Conservation (phyloP, 495 filamentous ascomycete species). For the Trichoderma virens region DNA sequence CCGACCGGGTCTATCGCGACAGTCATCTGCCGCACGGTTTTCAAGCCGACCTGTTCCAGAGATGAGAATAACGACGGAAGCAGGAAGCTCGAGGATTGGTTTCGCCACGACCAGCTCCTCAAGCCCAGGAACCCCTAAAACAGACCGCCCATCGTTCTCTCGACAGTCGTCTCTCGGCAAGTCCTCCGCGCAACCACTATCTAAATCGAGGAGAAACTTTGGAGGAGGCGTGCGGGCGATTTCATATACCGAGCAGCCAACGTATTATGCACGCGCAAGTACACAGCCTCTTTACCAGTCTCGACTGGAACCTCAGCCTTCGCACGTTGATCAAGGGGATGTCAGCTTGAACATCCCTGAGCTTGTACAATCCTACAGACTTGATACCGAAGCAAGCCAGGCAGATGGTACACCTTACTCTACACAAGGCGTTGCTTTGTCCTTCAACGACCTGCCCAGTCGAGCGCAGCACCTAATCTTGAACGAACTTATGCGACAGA, state of each 20-base stretch:
- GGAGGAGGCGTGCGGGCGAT: constrained; percentile 55
- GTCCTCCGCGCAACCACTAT: constrained; percentile 57
- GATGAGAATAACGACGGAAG: constrained; percentile 56
- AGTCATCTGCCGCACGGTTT: constrained; percentile 51
- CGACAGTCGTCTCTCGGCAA: constrained; percentile 41
- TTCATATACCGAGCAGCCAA: constrained; percentile 49
- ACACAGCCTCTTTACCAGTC: background rate
- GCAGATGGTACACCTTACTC: constrained; percentile 50
- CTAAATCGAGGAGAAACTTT: constrained; percentile 49
- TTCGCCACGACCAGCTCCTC: constrained; percentile 48
- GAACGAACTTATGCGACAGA: constrained; percentile 69
- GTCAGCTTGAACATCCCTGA: constrained; percentile 28
- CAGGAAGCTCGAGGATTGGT: constrained; percentile 68
- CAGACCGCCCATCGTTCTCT: constrained; percentile 36
- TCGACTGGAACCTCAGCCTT: constrained; percentile 14
- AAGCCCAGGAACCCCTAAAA: constrained; percentile 19
- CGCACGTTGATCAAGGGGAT: constrained; percentile 12
- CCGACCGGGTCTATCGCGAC: constrained; percentile 43
- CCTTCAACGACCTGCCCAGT: constrained; percentile 78
- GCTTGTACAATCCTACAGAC: constrained; percentile 25
- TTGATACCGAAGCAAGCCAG: constrained; percentile 10
- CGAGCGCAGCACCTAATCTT: constrained; percentile 78
- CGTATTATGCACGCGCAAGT: background rate
- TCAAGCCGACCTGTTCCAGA: constrained; percentile 68
- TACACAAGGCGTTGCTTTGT: constrained; percentile 55